phyloP scores from a whole-genome alignment of 2,329 filamentous ascomycete genomes.

The Cercospora brassicicola region DNA sequence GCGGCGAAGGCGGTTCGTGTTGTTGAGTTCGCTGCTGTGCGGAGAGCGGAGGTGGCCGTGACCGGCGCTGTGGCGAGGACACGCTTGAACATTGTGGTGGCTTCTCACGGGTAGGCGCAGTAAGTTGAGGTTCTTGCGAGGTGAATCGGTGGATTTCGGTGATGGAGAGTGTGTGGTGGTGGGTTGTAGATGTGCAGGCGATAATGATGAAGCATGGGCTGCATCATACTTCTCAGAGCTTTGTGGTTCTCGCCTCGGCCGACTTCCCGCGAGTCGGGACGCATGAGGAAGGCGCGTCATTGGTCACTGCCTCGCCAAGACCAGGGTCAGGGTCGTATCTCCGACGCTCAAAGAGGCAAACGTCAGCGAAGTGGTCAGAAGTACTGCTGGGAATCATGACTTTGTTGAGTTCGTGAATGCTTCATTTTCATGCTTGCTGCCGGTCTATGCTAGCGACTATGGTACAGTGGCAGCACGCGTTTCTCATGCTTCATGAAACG shows the following conservation, averaged over 20 bases:
- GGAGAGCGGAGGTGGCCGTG: slow-evolving; percentile 52
- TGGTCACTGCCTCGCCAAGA: background rate
- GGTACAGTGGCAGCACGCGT: slow-evolving; percentile 18
- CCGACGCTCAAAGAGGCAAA: slow-evolving; percentile 2
- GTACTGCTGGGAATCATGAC: background rate
- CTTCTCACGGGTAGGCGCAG: slow-evolving; percentile 1
- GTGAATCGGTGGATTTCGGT: background rate
- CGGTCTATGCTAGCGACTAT: slow-evolving; percentile 21
- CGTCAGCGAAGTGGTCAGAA: slow-evolving; percentile 1
- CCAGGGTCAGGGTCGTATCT: background rate
- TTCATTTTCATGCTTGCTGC: slow-evolving; percentile 9
- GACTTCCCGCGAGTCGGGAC: background rate
- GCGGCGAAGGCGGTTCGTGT: slow-evolving; percentile 46
- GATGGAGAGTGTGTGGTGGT: slow-evolving; percentile 8
- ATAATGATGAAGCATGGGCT: background rate
- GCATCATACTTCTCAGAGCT: slow-evolving; percentile 15
- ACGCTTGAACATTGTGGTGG: slow-evolving; percentile 58
- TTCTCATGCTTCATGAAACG: background rate
- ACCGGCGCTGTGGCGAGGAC: slow-evolving; percentile 56
- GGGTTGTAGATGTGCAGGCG: slow-evolving; percentile 8
- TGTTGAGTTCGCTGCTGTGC: slow-evolving; percentile 52
- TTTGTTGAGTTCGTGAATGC: slow-evolving; percentile 6
- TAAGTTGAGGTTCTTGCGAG: background rate
- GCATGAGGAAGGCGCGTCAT: background rate
- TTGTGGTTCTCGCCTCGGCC: slow-evolving; percentile 9